A percentile compares a stretch with the other conserved stretches of the same genome.
These are phyloP conservation scores for Pythium rishiriense DNA, from an alignment of 352 stramenopile genomes.

Conservation along the genomic window DNA sequence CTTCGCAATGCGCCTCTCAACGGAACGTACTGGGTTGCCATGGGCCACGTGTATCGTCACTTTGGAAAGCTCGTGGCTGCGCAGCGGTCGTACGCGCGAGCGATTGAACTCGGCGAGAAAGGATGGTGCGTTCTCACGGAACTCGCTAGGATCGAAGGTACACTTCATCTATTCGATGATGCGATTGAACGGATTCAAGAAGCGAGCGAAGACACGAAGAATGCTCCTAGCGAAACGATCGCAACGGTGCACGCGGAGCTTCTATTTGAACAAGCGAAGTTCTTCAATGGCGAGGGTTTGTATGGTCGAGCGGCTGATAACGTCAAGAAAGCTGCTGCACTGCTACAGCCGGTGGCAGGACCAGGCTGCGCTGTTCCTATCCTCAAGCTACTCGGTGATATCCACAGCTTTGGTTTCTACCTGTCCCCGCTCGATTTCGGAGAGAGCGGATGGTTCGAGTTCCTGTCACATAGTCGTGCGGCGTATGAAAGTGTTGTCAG, in stretches of 20 bases:
- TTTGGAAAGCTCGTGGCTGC: conserved; percentile 81
- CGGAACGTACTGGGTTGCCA: conserved; percentile 62
- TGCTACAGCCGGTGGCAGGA: conserved; percentile 30
- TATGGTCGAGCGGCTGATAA: conserved; percentile 70
- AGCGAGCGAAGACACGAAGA: conserved; percentile 19
- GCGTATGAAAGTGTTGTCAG: conserved; percentile 51
- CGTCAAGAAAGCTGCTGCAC: conserved; percentile 53
- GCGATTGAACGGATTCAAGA: conserved; percentile 60
- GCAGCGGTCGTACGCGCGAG: conserved; percentile 77
- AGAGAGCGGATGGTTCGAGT: conserved; percentile 49
- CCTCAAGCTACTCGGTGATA: conserved; percentile 75
- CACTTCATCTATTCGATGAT: conserved; percentile 67
- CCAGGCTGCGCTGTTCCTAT: neutral
- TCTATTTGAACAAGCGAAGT: conserved; percentile 79
- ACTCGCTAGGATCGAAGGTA: conserved; percentile 77
- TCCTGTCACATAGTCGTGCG: conserved; percentile 52
- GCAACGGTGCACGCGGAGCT: conserved; percentile 69
- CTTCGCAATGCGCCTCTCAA: conserved; percentile 72
- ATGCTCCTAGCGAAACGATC: conserved; percentile 29
- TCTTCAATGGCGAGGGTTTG: conserved; percentile 67
- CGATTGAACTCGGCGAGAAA: conserved; percentile 67
- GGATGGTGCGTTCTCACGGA: conserved; percentile 76
- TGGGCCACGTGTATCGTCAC: conserved; percentile 80
- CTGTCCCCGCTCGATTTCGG: conserved; percentile 66
- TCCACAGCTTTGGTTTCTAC: conserved; percentile 85